phyloP scores from a whole-genome alignment of 305 asterid genomes.

The Solanum chacoense region DNA sequence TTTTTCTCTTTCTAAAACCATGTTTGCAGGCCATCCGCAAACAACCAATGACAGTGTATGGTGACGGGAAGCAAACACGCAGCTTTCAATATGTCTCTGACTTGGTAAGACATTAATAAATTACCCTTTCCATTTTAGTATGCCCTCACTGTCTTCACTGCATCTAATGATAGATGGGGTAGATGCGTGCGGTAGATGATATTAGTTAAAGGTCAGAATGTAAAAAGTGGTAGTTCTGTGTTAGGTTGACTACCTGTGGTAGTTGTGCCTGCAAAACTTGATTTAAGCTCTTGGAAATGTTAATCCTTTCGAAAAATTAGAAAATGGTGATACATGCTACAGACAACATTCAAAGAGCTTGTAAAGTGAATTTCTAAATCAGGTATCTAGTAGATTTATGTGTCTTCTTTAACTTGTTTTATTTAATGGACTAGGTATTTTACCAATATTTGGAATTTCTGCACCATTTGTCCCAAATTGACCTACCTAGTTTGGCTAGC shows the following conservation, averaged over 20 bases:
- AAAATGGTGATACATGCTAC: neutral
- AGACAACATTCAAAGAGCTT: neutral
- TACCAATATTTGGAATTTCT: neutral
- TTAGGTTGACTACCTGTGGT: neutral
- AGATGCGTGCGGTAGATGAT: neutral
- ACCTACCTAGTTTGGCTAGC: neutral
- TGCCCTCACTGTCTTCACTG: neutral
- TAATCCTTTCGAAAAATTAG: neutral
- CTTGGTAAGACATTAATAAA: constrained; percentile 46
- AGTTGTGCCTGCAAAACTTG: neutral
- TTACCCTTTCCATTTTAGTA: neutral
- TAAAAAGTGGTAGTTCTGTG: neutral
- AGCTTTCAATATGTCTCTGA: constrained; percentile 91
- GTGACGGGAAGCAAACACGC: constrained; percentile 92
- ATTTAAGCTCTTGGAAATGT: neutral
- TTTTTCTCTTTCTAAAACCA: neutral
- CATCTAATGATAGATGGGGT: neutral
- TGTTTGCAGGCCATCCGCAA: constrained; percentile 69
- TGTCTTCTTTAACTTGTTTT: neutral
- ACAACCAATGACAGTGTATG: constrained; percentile 89
- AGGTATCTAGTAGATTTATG: neutral
- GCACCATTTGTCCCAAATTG: neutral
- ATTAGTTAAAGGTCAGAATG: neutral
- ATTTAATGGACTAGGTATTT: neutral
- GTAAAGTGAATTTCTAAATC: neutral